phyloP scores from a whole-genome alignment of 805 yeast genomes.

The Candida silvicultrix region DNA sequence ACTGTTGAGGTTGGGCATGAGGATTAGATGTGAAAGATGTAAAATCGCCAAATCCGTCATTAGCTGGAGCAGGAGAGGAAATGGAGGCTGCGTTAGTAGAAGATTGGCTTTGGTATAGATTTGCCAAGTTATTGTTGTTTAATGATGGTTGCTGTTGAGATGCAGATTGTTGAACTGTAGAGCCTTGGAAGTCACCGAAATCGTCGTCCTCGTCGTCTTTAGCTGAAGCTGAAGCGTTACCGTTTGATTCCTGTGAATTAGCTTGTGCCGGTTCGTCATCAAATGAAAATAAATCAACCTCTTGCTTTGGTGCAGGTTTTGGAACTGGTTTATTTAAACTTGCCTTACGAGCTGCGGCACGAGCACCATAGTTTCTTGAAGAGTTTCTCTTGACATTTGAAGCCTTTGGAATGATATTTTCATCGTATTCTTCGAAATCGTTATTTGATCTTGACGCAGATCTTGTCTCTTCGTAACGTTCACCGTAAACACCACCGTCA shows the following conservation, averaged over 20 bases:
- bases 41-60: constrained; percentile 21
- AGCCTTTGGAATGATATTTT: constrained; percentile 18
- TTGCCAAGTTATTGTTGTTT: constrained; percentile 25
- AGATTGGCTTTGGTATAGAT: constrained; percentile 23
- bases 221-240: constrained; percentile 12
- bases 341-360: constrained; percentile 23
- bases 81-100: constrained; percentile 16
- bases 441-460: constrained; percentile 26
- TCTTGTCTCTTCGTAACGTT: constrained; percentile 55
- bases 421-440: constrained; percentile 59
- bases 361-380: constrained; percentile 4
- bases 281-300: constrained; percentile 44
- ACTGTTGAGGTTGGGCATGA: constrained; percentile 11
- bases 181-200: constrained; percentile 74
- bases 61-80: constrained; percentile 7
- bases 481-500: constrained; percentile 67
- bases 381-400: constrained; percentile 28
- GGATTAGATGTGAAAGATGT: constrained; percentile 13
- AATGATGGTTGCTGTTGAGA: constrained; percentile 10
- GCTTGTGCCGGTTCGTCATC: constrained; percentile 26
- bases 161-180: constrained; percentile 28
- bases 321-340: constrained; percentile 29
- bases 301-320: constrained; percentile 22
- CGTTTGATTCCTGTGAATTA: background rate
- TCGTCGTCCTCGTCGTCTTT: constrained; percentile 62